Percentiles rank a stretch among this genome's conserved stretches.
phyloP scores from a whole-genome alignment of 352 stramenopile genomes.

The Globisporangium nodosum region DNA sequence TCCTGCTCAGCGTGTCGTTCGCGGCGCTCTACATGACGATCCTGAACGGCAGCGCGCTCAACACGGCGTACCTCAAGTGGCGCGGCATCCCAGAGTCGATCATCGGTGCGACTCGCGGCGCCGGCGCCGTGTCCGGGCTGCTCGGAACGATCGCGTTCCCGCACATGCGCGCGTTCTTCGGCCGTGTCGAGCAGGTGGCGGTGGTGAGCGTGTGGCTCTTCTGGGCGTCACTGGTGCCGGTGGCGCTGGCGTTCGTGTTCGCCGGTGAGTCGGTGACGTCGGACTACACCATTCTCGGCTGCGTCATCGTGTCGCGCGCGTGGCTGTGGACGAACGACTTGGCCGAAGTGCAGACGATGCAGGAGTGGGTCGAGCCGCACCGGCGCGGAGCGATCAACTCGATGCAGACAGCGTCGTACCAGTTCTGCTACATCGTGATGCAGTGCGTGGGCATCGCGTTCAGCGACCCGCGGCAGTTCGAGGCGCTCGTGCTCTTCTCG shows the following conservation, averaged over 20 bases:
- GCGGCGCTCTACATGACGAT: slow-evolving; percentile 60
- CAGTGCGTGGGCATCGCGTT: slow-evolving; percentile 43
- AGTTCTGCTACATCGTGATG: slow-evolving; percentile 64
- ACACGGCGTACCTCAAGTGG: slow-evolving; percentile 62
- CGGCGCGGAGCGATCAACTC: slow-evolving; percentile 50
- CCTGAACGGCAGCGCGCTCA: slow-evolving; percentile 35
- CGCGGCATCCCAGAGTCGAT: slow-evolving; percentile 42
- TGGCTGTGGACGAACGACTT: slow-evolving; percentile 57
- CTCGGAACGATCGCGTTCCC: slow-evolving; percentile 49
- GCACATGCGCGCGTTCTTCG: slow-evolving; percentile 17
- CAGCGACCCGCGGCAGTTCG: slow-evolving; percentile 46
- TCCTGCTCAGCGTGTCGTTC: slow-evolving; percentile 47
- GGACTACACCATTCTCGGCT: slow-evolving; percentile 52
- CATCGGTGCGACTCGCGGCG: slow-evolving; percentile 36
- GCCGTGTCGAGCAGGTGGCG: slow-evolving; percentile 35
- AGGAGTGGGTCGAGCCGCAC: slow-evolving; percentile 49
- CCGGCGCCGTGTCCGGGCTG: slow-evolving; percentile 39
- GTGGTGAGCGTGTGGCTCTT: slow-evolving; percentile 61
- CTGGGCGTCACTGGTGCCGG: slow-evolving; percentile 41
- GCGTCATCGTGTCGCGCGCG: slow-evolving; percentile 39
- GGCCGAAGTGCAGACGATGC: slow-evolving; percentile 68
- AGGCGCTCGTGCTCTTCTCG: slow-evolving; percentile 51
- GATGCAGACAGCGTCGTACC: slow-evolving; percentile 58
- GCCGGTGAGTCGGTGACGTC: slow-evolving; percentile 34
- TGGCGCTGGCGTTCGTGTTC: slow-evolving; percentile 32